Evolutionary conservation across 768 basidiomycete species (phyloP).

Genomic region (Hypholoma fasciculare): DNA sequence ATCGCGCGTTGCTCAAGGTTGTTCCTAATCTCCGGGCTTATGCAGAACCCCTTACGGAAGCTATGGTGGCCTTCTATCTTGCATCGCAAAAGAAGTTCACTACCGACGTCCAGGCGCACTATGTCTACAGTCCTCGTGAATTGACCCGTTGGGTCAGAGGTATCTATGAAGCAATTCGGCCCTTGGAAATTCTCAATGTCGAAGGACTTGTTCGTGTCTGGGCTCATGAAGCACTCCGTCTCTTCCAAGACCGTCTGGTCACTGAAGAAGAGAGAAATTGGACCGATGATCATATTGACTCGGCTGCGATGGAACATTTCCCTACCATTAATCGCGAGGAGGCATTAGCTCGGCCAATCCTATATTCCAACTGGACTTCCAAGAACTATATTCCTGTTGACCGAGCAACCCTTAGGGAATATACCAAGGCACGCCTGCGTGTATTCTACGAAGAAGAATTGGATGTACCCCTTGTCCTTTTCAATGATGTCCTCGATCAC

Average conservation of each 20-base stretch:
- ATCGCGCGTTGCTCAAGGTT: constrained; percentile 93
- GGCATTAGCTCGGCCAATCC: constrained; percentile 84
- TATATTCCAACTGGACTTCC: constrained; percentile 99
- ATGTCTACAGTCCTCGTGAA: constrained; percentile 98
- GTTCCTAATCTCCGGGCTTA: constrained; percentile 91
- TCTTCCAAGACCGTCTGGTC: constrained; percentile 97
- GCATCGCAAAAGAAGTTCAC: constrained; percentile 95
- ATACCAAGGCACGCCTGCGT: constrained; percentile 92
- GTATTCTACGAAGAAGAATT: constrained; percentile 99
- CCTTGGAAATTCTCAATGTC: constrained; percentile 88
- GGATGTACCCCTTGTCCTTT: constrained; percentile 95
- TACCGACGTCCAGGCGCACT: constrained; percentile 96
- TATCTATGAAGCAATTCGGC: constrained; percentile 94
- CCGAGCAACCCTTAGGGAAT: constrained; percentile 89
- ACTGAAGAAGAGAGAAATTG: constrained; percentile 89
- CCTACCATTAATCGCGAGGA: constrained; percentile 88
- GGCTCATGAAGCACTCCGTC: constrained; percentile 96
- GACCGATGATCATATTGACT: constrained; percentile 93
- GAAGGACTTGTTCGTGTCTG: constrained; percentile 96
- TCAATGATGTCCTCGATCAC: constrained; percentile 98
- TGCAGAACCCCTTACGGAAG: constrained; percentile 91
- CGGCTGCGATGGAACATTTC: constrained; percentile 85
- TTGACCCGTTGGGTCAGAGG: constrained; percentile 97
- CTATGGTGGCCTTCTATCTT: constrained; percentile 96
- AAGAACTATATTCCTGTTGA: constrained; percentile 96